phyloP scores from a whole-genome alignment of 352 stramenopile genomes.

The Vaucheria bursata region DNA sequence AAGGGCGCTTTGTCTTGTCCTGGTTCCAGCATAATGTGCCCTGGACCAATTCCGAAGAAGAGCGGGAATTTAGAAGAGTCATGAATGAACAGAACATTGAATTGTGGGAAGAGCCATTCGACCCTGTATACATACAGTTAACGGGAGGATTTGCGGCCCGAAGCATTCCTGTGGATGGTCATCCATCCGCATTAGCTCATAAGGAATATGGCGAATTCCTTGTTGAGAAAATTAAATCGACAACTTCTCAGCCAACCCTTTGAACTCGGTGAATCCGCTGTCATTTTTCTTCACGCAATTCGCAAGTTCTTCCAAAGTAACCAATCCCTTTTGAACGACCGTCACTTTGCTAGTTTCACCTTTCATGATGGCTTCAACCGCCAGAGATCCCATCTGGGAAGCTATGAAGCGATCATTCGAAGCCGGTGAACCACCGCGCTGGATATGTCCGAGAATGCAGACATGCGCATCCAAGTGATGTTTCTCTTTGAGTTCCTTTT shows the following conservation, averaged over 20 bases:
- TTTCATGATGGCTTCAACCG: neutral
- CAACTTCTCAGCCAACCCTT: neutral
- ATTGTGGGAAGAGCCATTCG: neutral
- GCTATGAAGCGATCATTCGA: neutral
- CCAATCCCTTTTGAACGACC: neutral
- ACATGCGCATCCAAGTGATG: neutral
- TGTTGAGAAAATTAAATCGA: neutral
- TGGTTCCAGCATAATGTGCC: neutral
- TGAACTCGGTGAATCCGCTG: neutral
- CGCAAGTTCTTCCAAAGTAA: neutral
- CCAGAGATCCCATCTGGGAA: neutral
- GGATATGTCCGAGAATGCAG: neutral
- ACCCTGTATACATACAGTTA: neutral
- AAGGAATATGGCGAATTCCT: neutral
- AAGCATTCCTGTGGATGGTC: neutral
- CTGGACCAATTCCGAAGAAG: neutral
- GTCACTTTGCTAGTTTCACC: neutral
- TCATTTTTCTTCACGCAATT: neutral
- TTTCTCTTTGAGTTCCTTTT: neutral
- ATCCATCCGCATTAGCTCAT: neutral
- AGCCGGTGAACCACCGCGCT: neutral
- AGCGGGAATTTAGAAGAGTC: neutral
- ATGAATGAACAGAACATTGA: neutral
- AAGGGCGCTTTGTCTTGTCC: neutral
- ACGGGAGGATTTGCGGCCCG: neutral